Evolutionary conservation across 345 rosid genomes (phyloP).

Genomic region (Populus alba): DNA sequence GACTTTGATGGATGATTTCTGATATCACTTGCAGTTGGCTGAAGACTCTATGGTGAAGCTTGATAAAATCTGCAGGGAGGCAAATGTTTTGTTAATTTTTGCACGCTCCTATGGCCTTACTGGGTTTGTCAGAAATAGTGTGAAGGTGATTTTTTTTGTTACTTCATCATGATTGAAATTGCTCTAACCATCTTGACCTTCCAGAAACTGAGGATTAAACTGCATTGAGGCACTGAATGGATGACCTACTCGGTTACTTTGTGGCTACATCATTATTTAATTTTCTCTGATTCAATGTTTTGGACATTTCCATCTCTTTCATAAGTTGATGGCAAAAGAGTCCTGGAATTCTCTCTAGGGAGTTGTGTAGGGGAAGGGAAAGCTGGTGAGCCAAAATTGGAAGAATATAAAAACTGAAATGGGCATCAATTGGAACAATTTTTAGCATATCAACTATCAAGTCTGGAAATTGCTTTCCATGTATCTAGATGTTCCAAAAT

Average conservation of each 20-base stretch:
- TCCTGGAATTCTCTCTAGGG: neutral
- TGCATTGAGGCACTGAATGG: neutral
- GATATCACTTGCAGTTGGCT: constrained; percentile 55
- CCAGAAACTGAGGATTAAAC: neutral
- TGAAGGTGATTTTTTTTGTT: constrained; percentile 53
- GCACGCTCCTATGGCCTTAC: constrained; percentile 95
- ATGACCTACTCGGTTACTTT: neutral
- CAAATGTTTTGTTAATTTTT: constrained; percentile 78
- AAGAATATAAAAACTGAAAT: neutral
- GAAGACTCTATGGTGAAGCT: constrained; percentile 86
- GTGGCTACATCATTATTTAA: neutral
- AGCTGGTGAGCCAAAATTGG: neutral
- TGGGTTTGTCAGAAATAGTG: constrained; percentile 82
- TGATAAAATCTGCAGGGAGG: constrained; percentile 80
- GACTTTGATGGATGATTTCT: constrained; percentile 13
- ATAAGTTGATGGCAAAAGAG: neutral
- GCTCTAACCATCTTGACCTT: neutral
- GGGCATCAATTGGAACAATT: neutral
- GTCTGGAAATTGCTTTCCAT: neutral
- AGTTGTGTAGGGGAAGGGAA: neutral
- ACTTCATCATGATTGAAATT: constrained; percentile 1
- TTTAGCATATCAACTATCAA: neutral
- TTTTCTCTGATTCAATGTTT: neutral
- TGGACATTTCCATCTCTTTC: neutral
- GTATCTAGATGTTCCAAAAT: neutral